Base-by-base conservation (phyloP, 177 flowering plant species). In the Vitis hybrid region DNA sequence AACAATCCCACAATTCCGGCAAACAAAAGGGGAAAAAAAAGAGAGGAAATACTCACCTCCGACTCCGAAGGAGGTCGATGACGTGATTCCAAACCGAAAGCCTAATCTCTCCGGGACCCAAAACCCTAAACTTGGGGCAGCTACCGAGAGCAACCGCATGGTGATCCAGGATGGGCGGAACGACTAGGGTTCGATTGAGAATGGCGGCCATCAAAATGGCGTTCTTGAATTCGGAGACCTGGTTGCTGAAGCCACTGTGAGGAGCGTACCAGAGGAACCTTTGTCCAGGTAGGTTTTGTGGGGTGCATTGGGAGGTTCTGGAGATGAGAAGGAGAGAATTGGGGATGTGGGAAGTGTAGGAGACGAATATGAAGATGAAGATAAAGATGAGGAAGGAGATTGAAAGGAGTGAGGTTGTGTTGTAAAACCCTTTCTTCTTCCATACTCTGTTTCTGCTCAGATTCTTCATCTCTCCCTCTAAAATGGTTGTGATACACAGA, bases 161-260 rank as follows among this genome's bases (percentile, higher is more conserved):
- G 75, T 96, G 99, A 79, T 96, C 97, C 2, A 91, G 77, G 59
- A 95, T 74, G 18, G 98, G 99, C 15, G 99, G 99, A 12, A 95
- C 87, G 56, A 95, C 73, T n/a, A 95, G 73, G 4, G 99, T 91
- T 50, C 97, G 87, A 74, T 95, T 93, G 55, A 95, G 72, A 11
- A 95, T 86, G 1, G 82, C 84, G 3, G 97, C 90, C 72, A 93
- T 78, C 46, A 95, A 32, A 18, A 92, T 40, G 4, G 93, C 97
- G 67, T 92, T 90, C 73, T 83, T 91, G 78, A 96, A 83, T 83
- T 95, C 98, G 3, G 97, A 80, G 1, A 93, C 82, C 84, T 96
- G 99, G 77, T 96, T 96, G 84, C 90, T 92, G 84, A 96, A 96
- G 17, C 98, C 97, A 65, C 97, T 94, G 78, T 94, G 97, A 0